phyloP scores from a whole-genome alignment of 179 eudicot genomes.

The Camellia oleifera region DNA sequence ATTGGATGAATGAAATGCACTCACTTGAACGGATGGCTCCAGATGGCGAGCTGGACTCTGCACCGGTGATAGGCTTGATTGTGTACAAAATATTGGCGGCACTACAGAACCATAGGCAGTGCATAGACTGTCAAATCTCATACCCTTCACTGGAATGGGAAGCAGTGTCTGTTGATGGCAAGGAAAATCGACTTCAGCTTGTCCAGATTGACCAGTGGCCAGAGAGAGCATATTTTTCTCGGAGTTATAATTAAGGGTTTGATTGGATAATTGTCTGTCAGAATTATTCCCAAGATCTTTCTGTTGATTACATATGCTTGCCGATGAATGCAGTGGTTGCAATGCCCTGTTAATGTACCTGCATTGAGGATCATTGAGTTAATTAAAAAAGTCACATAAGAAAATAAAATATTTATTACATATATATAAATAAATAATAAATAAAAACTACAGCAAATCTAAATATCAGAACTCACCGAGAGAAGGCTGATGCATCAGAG shows the following conservation, averaged over 20 bases:
- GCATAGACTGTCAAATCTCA: conserved; percentile 30
- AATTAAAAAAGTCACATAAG: not conserved
- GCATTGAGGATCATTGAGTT: conserved; percentile 21
- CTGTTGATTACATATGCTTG: conserved; percentile 31
- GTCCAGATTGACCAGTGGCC: conserved; percentile 27
- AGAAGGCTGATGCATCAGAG: conserved; percentile 52
- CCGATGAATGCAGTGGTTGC: conserved; percentile 34
- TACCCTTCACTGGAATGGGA: conserved; percentile 40
- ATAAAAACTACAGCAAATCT: not conserved
- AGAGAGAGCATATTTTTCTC: conserved; percentile 26
- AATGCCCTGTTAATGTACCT: conserved; percentile 60
- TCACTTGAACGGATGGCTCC: conserved; percentile 27
- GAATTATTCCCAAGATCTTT: conserved; percentile 24
- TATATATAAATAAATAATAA: too few relatives aligned
- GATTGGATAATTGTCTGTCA: conserved; percentile 34
- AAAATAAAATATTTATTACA: too few relatives aligned
- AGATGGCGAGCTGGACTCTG: conserved; percentile 46
- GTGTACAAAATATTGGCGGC: conserved; percentile 35
- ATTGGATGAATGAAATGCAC: conserved; percentile 32
- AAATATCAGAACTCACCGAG: conserved; percentile 32
- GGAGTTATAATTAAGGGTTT: conserved; percentile 30
- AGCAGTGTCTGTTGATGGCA: conserved; percentile 35
- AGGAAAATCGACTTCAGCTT: conserved; percentile 30
- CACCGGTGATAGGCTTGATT: conserved; percentile 31
- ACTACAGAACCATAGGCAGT: conserved; percentile 29